These are phyloP conservation scores for Rusavskia elegans DNA, from an alignment of 495 filamentous ascomycete genomes.

Conservation along the genomic window DNA sequence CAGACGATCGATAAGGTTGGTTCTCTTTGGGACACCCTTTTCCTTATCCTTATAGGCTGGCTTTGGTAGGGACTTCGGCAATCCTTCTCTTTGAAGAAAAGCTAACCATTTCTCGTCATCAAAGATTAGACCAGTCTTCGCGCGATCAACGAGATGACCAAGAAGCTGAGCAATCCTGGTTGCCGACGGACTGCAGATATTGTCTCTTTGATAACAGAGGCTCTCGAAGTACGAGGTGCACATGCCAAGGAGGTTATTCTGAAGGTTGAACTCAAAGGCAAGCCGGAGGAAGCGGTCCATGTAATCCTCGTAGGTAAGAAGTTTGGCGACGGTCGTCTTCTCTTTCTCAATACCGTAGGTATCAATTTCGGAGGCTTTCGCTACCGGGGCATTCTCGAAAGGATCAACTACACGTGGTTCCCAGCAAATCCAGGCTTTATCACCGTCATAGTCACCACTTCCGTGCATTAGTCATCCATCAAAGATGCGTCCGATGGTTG, in stretches of 20 bases:
- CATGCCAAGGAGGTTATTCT: constrained; percentile 48
- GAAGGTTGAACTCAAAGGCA: constrained; percentile 50
- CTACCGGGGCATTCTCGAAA: constrained; percentile 58
- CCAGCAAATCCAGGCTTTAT: constrained; percentile 85
- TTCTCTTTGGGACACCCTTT: constrained; percentile 18
- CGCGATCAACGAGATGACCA: constrained; percentile 63
- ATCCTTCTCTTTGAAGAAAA: constrained; percentile 28
- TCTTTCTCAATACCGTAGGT: constrained; percentile 46
- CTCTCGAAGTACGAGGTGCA: constrained; percentile 64
- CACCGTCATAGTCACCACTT: constrained; percentile 90
- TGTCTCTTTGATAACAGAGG: constrained; percentile 44
- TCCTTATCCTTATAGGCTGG: constrained; percentile 27
- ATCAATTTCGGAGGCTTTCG: constrained; percentile 31
- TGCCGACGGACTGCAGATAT: constrained; percentile 36
- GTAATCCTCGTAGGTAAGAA: constrained; percentile 21
- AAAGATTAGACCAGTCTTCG: constrained; percentile 64
- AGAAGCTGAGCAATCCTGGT: constrained; percentile 52
- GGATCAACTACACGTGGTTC: constrained; percentile 53
- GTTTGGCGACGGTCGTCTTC: constrained; percentile 29
- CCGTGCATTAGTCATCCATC: not conserved
- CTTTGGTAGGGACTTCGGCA: constrained; percentile 15
- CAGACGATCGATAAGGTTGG: constrained; percentile 59
- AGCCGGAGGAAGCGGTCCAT: constrained; percentile 33
- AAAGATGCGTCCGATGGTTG: not conserved
- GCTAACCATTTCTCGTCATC: constrained; percentile 36